Evolutionary conservation across 352 stramenopile genomes (phyloP).

Genomic region (Stramenopiles sp.): DNA sequence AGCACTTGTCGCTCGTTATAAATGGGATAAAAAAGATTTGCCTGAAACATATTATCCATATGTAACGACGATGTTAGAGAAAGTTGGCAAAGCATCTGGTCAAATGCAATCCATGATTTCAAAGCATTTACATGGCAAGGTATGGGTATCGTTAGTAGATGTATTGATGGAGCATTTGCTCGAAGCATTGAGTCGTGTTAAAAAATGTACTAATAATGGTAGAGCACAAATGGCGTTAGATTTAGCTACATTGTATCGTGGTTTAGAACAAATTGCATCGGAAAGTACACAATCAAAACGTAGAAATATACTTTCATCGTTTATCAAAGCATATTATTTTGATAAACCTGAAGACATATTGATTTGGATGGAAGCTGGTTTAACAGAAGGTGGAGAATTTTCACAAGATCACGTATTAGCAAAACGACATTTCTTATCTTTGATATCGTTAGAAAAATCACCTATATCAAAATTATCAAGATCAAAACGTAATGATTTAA

Average conservation of each 20-base stretch:
- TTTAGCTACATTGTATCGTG: not conserved
- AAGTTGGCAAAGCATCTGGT: not conserved
- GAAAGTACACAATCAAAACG: not conserved
- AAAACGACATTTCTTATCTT: not conserved
- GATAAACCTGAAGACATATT: not conserved
- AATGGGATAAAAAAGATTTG: conserved; percentile 7
- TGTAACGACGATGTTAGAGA: conserved; percentile 4
- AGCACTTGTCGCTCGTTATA: not conserved
- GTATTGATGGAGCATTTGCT: conserved; percentile 6
- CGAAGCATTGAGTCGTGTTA: not conserved
- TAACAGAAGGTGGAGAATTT: not conserved
- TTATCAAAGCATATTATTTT: conserved; percentile 8
- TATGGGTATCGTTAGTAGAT: not conserved
- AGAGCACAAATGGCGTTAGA: conserved; percentile 1
- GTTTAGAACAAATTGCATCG: not conserved
- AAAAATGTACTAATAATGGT: conserved; percentile 1
- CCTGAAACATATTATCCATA: conserved; percentile 8
- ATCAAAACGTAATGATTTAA: not conserved
- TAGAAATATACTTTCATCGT: not conserved
- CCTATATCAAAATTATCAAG: not conserved
- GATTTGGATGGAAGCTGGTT: conserved; percentile 1
- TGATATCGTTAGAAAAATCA: not conserved
- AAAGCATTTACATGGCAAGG: not conserved
- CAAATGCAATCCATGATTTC: conserved; percentile 3
- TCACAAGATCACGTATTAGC: not conserved